A percentile compares a stretch with the other conserved stretches of the same genome.
Evolutionary conservation across 768 basidiomycete genomes (phyloP).

Genomic region (Tulasnella sp.): DNA sequence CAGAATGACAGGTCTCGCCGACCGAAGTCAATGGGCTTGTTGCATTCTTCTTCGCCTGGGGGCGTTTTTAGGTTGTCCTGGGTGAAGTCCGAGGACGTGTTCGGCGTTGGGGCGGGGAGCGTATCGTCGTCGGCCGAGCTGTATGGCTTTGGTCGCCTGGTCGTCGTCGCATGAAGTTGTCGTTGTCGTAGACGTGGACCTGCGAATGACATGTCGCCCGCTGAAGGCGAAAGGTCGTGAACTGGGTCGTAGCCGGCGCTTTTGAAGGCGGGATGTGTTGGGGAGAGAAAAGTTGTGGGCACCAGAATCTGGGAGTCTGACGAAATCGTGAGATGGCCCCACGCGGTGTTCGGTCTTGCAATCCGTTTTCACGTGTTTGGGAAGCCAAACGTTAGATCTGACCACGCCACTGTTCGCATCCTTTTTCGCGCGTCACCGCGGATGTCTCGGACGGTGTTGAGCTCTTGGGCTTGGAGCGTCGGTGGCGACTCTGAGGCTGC

Average conservation of each 20-base stretch:
- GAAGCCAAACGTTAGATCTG: too few relatives aligned
- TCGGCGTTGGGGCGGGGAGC: neutral
- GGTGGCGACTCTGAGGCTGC: neutral
- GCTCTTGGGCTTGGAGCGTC: neutral
- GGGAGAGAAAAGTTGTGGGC: neutral
- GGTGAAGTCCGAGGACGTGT: neutral
- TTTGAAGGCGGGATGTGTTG: neutral
- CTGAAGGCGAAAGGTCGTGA: neutral
- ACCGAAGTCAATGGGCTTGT: neutral
- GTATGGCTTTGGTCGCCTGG: neutral
- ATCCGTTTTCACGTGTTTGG: neutral
- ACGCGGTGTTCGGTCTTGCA: neutral
- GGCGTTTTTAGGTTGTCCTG: neutral
- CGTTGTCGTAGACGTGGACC: conserved; percentile 1
- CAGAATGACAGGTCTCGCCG: conserved; percentile 53
- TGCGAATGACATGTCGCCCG: neutral
- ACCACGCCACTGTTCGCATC: neutral
- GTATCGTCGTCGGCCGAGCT: neutral
- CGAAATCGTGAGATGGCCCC: conserved; percentile 5
- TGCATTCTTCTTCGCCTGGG: neutral
- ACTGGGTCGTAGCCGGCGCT: neutral
- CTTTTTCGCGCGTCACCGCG: neutral
- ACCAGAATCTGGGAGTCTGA: neutral
- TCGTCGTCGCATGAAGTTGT: neutral
- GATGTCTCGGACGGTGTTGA: neutral